Evolutionary conservation across 2,329 filamentous ascomycete genomes (phyloP), one percentile per base, ranked within the genome.

Genomic region (Ophiognomonia clavigignenti-juglandacearum): DNA sequence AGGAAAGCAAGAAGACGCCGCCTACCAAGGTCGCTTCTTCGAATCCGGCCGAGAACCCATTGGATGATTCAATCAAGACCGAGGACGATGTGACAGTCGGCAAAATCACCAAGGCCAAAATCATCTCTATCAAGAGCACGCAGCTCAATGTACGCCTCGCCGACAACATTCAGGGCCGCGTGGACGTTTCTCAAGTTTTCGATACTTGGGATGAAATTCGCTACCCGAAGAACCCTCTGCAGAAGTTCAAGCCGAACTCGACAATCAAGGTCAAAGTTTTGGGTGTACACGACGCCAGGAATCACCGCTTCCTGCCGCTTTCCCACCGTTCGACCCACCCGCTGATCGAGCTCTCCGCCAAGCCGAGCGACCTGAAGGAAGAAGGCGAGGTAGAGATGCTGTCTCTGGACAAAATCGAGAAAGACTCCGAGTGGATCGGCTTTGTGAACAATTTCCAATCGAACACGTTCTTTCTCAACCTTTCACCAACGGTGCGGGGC

Each of bases 141-240:
- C 93, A 98, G 63, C 72, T 97, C 46, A 97, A 97, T 56, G 89
- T 98, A 6, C 81, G 87, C 55, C 75, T 97, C 42, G 85, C 88
- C 36, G 88, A 95, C 60, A 89, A 90, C 54, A 75, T 95, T 8
- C 88, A 95, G 62, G 93, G 92, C n/a, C 88, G 93, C 16, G 83
- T 98, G 50, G 92, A 96, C 60, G 80, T 93, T 6, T 95, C 93
- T 1, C 89, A 97, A 63, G 69, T 91, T 11, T 98, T 95, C 62
- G 87, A 96, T 63, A 75, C 74, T 10, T 96, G 86, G 85, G 86
- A 95, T 39, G 84, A 92, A 36, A 93, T 98, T 58, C 75, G 81
- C 47, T 82, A 96, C 60, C 79, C 83, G 48, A 96, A 92, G 65
- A 74, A 82, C 23, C 92, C 93, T 2, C 72, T 97, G n/a, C 73